Base-by-base conservation (phyloP, 352 stramenopile genomes). In the Globisporangium viniferum region DNA sequence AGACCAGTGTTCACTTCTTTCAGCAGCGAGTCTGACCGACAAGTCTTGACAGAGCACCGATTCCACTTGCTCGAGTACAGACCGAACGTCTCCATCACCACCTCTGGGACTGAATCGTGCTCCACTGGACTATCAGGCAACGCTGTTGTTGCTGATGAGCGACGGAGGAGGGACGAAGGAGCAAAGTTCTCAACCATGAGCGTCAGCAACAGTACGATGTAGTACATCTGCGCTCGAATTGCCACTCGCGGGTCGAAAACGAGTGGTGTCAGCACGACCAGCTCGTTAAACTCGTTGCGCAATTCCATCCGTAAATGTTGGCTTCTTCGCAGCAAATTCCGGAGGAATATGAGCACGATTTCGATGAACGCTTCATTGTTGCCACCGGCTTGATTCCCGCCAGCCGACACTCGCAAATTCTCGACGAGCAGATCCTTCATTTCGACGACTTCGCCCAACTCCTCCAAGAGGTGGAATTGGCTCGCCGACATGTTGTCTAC, bases 191-290 rank as follows among this genome's bases (percentile, higher is more conserved):
- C 84, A 10, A 51, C 20, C 1, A 76, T 77, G 60, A 84, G 90
- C 12, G 81, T 86, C 53, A 93, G 59, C 31, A 86, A 55, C 22
- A 93, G 51, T 20, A 91, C 20, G 36, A 91, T 75, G 53, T 85
- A 87, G 69, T 84, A 93, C 73, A 89, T 77, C 36, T 82, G 72
- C 41, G 80, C 73, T 18, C 84, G 84, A 64, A 92, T 75, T 0
- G 27, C 71, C 2, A 71, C 51, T 0, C 67, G 72, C 8, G 69
- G 8, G 53, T 88, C 75, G 44, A 88, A 90, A 33, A 84, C 63
- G n/a, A 79, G 73, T 18, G 77, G 64, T 14, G 78, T 57, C 3
- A 87, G 15, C 54, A 76, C 35, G 1, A 58, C 5, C 58, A 87
- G 36, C 41, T 71, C 64, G 8, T 48, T 41, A 20, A 18, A 22